A percentile compares a stretch with the other conserved stretches of the same genome.
Conservation (phyloP, 352 stramenopile genomes). For the Phytophthora sojae region DNA sequence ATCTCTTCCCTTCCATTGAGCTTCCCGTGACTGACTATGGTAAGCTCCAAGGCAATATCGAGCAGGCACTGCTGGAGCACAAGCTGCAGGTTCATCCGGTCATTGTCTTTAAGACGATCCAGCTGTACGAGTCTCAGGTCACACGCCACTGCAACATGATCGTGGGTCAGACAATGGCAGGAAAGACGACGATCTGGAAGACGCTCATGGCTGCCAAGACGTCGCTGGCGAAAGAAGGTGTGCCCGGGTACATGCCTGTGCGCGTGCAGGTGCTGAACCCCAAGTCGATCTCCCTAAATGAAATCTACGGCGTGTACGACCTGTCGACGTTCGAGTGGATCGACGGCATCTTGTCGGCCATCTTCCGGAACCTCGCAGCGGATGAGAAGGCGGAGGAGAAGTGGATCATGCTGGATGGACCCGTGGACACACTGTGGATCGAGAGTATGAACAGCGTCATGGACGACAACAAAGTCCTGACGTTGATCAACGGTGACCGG, state of each 20-base stretch:
- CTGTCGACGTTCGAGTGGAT: slow-evolving; percentile 90
- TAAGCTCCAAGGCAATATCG: slow-evolving; percentile 89
- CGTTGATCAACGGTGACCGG: slow-evolving; percentile 87
- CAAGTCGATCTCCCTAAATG: slow-evolving; percentile 90
- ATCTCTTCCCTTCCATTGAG: slow-evolving; percentile 91
- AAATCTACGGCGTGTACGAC: slow-evolving; percentile 93
- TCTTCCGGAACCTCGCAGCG: slow-evolving; percentile 80
- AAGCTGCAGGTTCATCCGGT: slow-evolving; percentile 90
- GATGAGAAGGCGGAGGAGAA: slow-evolving; percentile 86
- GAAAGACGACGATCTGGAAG: slow-evolving; percentile 92
- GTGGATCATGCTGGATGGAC: slow-evolving; percentile 91
- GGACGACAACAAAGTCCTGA: slow-evolving; percentile 91
- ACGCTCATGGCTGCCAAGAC: slow-evolving; percentile 80
- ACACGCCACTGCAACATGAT: slow-evolving; percentile 96
- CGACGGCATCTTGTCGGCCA: slow-evolving; percentile 84
- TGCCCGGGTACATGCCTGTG: slow-evolving; percentile 84
- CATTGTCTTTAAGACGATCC: slow-evolving; percentile 96
- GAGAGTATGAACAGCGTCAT: slow-evolving; percentile 93
- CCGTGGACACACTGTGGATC: slow-evolving; percentile 91
- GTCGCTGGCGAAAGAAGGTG: slow-evolving; percentile 73
- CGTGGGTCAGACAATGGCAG: slow-evolving; percentile 92
- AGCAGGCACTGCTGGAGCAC: slow-evolving; percentile 83
- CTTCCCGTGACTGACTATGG: slow-evolving; percentile 93
- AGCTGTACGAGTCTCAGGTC: slow-evolving; percentile 95
- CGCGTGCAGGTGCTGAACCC: slow-evolving; percentile 89